phyloP scores from a whole-genome alignment of 441 rosid species.

The Geranium incanum region DNA sequence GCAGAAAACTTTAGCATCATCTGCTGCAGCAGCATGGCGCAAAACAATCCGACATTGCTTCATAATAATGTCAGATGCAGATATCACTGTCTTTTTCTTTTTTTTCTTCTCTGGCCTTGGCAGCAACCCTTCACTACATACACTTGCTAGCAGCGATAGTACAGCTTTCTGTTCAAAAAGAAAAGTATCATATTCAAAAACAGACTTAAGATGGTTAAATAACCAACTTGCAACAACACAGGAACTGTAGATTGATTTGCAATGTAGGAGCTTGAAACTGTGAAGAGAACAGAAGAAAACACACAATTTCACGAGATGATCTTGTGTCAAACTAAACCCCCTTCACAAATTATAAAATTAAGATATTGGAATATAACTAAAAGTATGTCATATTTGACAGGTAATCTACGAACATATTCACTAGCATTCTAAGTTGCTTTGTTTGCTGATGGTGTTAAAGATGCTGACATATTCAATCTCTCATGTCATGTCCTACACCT shows the following conservation, averaged over 20 bases:
- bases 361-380: not conserved
- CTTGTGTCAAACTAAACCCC: not conserved
- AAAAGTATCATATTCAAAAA: constrained; percentile 28
- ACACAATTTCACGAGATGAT: not conserved
- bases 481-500: not conserved
- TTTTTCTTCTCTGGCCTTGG: constrained; percentile 48
- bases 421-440: not conserved
- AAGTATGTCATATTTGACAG: not conserved
- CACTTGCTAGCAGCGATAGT: constrained; percentile 76
- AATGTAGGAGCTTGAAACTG: not conserved
- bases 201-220: constrained; percentile 6
- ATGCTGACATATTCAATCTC: not conserved
- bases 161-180: constrained; percentile 89
- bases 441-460: not conserved
- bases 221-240: constrained; percentile 13
- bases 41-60: constrained; percentile 79
- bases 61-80: constrained; percentile 75
- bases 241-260: constrained; percentile 9
- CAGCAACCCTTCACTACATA: constrained; percentile 40
- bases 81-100: constrained; percentile 47
- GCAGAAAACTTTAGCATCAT: constrained; percentile 78
- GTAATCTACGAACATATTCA: not conserved
- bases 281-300: constrained; percentile 8
- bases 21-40: constrained; percentile 78
- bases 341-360: not conserved